Conservation (phyloP, 2,329 filamentous ascomycete genomes). For the Emergomyces orientalis region DNA sequence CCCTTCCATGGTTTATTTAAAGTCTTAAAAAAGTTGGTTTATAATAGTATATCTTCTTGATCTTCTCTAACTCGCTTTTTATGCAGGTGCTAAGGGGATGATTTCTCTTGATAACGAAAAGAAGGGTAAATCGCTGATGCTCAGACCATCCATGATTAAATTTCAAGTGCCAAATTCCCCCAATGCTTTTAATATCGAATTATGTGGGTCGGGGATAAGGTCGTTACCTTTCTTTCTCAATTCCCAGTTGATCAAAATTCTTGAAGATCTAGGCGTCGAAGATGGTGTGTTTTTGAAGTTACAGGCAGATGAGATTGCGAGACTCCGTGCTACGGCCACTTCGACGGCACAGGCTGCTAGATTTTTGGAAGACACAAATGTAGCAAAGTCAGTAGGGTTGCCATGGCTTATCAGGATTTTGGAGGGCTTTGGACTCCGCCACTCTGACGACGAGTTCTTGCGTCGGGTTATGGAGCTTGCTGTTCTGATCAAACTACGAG, state of each 20-base stretch:
- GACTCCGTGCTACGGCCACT: constrained; percentile 51
- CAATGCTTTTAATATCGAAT: constrained; percentile 19
- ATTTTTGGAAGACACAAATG: constrained; percentile 54
- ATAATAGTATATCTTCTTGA: neutral
- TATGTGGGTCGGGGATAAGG: constrained; percentile 46
- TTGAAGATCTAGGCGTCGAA: constrained; percentile 64
- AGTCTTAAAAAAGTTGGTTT: too few relatives aligned
- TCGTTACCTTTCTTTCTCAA: constrained; percentile 65
- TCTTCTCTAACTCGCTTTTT: constrained; percentile 8
- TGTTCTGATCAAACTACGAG: constrained; percentile 59
- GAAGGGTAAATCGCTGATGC: constrained; percentile 46
- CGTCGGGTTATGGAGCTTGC: constrained; percentile 60
- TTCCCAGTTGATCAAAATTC: constrained; percentile 71
- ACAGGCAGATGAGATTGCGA: constrained; percentile 53
- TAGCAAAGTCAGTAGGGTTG: constrained; percentile 53
- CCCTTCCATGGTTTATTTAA: neutral
- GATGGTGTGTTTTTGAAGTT: constrained; percentile 52
- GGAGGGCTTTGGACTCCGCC: constrained; percentile 50
- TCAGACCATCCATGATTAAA: constrained; percentile 72
- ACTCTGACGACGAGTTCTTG: constrained; percentile 59
- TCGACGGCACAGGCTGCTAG: constrained; percentile 52
- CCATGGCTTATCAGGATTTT: constrained; percentile 54
- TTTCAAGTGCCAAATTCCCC: constrained; percentile 52
- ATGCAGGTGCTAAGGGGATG: constrained; percentile 64
- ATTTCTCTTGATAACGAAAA: constrained; percentile 58